Conservation (phyloP, 2,329 filamentous ascomycete species). For the Diplodia seriata region DNA sequence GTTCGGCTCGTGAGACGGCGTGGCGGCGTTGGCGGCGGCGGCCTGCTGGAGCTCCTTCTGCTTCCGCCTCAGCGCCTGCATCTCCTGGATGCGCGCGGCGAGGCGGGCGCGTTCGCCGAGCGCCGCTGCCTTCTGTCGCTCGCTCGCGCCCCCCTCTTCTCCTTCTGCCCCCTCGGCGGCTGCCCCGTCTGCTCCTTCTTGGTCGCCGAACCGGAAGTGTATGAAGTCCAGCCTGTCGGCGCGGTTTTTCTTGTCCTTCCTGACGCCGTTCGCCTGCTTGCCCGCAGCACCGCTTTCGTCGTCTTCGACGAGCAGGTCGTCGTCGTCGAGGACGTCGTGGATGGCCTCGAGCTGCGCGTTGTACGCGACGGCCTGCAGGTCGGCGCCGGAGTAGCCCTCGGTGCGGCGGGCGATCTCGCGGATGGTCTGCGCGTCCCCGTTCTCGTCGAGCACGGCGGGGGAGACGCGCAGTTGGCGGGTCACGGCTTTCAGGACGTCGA, state of each 20-base stretch:
- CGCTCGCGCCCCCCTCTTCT: conserved; percentile 41
- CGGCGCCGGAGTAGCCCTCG: conserved; percentile 90
- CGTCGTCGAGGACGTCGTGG: conserved; percentile 80
- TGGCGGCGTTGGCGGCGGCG: neutral
- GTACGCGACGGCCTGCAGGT: conserved; percentile 92
- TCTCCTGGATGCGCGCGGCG: conserved; percentile 78
- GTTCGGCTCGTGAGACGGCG: neutral
- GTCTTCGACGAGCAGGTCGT: conserved; percentile 37
- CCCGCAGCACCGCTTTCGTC: conserved; percentile 36
- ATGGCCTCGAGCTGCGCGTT: conserved; percentile 98
- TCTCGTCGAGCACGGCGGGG: conserved; percentile 64
- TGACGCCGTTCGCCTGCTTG: conserved; percentile 34
- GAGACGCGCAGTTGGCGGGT: conserved; percentile 79
- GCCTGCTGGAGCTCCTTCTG: conserved; percentile 60
- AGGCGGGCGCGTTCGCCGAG: conserved; percentile 81
- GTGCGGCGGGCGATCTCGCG: conserved; percentile 79
- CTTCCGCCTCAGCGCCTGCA: conserved; percentile 74
- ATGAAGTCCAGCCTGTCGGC: conserved; percentile 44
- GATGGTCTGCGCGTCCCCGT: conserved; percentile 52
- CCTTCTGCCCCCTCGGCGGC: too few species aligned
- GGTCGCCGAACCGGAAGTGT: conserved; percentile 81
- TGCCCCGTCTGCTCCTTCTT: neutral
- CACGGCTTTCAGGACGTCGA: conserved; percentile 89
- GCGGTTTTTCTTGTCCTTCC: conserved; percentile 37
- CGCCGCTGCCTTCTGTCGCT: conserved; percentile 51